phyloP scores from a whole-genome alignment of 1,284 basidiomycete genomes.

The Mycena citricolor region DNA sequence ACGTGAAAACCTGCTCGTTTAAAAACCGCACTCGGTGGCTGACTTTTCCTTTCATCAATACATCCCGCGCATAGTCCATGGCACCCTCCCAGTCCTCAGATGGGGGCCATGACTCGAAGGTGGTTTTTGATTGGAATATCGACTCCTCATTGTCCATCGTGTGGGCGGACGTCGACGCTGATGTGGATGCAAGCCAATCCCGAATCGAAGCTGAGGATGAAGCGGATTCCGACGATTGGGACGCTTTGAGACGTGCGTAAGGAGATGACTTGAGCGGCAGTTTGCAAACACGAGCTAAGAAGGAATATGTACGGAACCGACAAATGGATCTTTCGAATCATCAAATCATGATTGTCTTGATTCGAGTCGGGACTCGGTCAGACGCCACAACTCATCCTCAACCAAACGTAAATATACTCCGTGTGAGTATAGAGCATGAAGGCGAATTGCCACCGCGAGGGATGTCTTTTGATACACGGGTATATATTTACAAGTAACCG shows the following conservation, averaged over 20 bases:
- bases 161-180: too few species aligned
- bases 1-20: conserved; percentile 55
- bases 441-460: too few species aligned
- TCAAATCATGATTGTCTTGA: neutral
- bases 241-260: conserved; percentile 17
- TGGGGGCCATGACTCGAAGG: too few species aligned
- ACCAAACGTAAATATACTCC: too few species aligned
- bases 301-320: neutral
- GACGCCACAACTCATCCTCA: too few species aligned
- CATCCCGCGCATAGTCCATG: conserved; percentile 18
- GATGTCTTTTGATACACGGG: too few species aligned
- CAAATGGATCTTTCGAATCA: neutral
- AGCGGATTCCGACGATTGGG: conserved; percentile 11
- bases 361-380: neutral
- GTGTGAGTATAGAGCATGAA: too few species aligned
- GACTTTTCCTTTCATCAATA: conserved; percentile 19
- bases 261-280: conserved; percentile 17
- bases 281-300: too few species aligned
- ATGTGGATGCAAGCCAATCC: conserved; percentile 14
- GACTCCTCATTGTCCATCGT: too few species aligned
- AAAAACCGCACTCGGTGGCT: conserved; percentile 53
- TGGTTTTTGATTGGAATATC: conserved; percentile 17
- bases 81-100: conserved; percentile 19
- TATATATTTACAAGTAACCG: too few species aligned
- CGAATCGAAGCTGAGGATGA: conserved; percentile 11